Evolutionary conservation across 345 rosid species (phyloP).

Genomic region (Populus tremula): DNA sequence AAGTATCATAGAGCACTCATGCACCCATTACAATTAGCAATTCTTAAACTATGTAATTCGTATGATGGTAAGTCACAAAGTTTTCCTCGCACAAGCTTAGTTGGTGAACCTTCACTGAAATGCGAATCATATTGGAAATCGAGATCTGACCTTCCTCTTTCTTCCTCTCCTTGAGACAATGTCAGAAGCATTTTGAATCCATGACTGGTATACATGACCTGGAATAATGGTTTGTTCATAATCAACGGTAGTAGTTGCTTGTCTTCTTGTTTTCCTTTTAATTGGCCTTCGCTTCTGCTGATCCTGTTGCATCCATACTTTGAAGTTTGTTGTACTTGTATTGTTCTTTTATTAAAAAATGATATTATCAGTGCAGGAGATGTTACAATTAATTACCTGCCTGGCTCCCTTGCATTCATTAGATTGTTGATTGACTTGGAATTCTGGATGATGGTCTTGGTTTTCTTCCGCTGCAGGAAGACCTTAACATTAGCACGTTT

Average conservation of each 20-base stretch:
- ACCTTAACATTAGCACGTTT: neutral
- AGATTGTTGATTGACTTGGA: slow-evolving; percentile 26
- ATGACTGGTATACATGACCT: slow-evolving; percentile 60
- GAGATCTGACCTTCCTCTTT: slow-evolving; percentile 53
- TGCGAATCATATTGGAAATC: neutral
- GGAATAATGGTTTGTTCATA: slow-evolving; percentile 65
- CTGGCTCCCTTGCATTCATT: slow-evolving; percentile 36
- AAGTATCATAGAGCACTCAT: neutral
- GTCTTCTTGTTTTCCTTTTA: slow-evolving; percentile 48
- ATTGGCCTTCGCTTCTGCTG: slow-evolving; percentile 33
- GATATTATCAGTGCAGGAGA: neutral
- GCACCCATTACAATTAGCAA: neutral
- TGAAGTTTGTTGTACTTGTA: slow-evolving; percentile 9
- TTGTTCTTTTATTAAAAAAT: neutral
- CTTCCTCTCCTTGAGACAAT: slow-evolving; percentile 49
- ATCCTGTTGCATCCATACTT: slow-evolving; percentile 44
- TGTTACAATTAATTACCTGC: slow-evolving; percentile 36
- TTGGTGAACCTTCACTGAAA: neutral
- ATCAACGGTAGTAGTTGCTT: slow-evolving; percentile 50
- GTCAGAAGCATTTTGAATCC: slow-evolving; percentile 70
- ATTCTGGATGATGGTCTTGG: slow-evolving; percentile 40
- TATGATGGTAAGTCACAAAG: neutral
- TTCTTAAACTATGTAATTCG: neutral
- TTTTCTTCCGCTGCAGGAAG: slow-evolving; percentile 42
- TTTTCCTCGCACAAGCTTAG: neutral